A percentile compares a stretch with the other conserved stretches of the same genome.
phyloP scores from a whole-genome alignment of 2,329 filamentous ascomycete genomes.

The Helotiales sp. region DNA sequence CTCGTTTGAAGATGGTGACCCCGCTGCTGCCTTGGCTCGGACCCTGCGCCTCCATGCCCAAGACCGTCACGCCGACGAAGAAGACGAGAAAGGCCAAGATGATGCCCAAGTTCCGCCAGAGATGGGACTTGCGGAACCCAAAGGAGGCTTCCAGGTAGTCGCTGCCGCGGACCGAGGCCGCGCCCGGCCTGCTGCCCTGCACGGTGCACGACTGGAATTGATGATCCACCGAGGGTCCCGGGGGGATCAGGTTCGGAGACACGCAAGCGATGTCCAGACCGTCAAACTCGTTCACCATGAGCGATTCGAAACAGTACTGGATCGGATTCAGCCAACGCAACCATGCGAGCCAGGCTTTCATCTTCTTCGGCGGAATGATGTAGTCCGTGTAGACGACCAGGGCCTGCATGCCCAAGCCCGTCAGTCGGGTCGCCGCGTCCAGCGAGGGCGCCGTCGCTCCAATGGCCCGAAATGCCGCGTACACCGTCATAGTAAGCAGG shows the following conservation, averaged over 20 bases:
- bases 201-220: slow-evolving; percentile 3
- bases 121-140: neutral
- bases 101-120: slow-evolving; percentile 1
- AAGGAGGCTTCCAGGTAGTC: slow-evolving; percentile 1
- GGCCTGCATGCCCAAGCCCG: neutral
- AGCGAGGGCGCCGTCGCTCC: neutral
- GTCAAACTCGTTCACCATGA: slow-evolving; percentile 2
- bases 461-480: neutral
- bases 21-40: neutral
- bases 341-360: neutral
- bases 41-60: neutral
- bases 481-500: neutral
- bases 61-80: slow-evolving; percentile 1
- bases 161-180: neutral
- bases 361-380: neutral
- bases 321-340: neutral
- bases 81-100: neutral
- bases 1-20: slow-evolving; percentile 3
- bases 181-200: neutral
- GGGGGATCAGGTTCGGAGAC: neutral
- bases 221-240: neutral
- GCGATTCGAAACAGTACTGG: neutral
- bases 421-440: neutral
- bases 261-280: neutral
- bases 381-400: neutral